Evolutionary conservation across 208 protist genomes (phyloP), one percentile per base, ranked within the genome.

Genomic region (Crithidia brevicula): DNA sequence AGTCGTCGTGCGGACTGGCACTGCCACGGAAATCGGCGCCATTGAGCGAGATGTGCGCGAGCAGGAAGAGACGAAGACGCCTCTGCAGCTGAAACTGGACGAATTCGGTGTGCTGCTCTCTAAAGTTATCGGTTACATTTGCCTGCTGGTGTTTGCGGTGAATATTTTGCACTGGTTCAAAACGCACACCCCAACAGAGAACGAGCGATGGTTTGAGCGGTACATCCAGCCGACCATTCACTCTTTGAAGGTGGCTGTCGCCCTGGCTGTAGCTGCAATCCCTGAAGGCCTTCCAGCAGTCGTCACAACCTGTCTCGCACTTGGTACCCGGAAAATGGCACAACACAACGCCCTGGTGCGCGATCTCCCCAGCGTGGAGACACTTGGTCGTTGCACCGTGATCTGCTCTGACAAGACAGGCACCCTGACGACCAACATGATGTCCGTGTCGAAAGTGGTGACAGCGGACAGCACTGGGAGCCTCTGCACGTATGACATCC

Each of bases 351-450:
- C 98, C 0, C 79, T 98, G 18, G 96, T 99, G 1, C 89, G 95
- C 22, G 90, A 96, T 38, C 85, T 99, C 0, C 96, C 96, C 18
- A 97, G 96, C 25, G 98, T 99, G 13, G 98, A 99, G 77, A 99
- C 98, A 11, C 87, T 99, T 13, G 98, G 98, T 23, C 94, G 96
- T 51, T 98, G 94, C 64, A 98, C 96, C 22, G 94, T 99, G 11
- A 99, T 99, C 72, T 99, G 98, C 84, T 98, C 92, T 8, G 98
- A 99, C 82, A 99, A 99, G 81, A 99, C 98, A 5, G 98, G 99
- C 13, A 99, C 98, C 0, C 85, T 99, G 33, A 99, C 99, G 11
- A 98, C 94, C 15, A 99, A 99, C 76, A 91, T 97, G 76, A 99
- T 99, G 98, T 92, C 93, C 16, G 96, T 98, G 11, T 28, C 79